Conservation (phyloP, 441 rosid genomes). For the Populus hybrid region DNA sequence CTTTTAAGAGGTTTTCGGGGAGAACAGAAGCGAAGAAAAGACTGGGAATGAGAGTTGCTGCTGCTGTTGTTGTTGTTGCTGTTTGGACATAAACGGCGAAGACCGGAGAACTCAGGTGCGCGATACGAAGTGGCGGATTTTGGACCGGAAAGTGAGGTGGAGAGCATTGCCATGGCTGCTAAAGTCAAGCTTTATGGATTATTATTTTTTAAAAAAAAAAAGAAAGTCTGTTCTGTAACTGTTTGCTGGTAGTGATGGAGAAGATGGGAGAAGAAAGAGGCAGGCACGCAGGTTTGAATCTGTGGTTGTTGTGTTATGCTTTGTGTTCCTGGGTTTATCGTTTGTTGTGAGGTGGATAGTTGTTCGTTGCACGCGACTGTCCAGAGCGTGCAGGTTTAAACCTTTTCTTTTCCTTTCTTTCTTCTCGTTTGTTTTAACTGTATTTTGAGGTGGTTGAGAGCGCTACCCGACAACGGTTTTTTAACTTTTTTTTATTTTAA, state of each 20-base stretch:
- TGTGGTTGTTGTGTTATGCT: constrained; percentile 2
- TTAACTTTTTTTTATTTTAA: too few relatives aligned
- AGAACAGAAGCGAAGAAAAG: constrained; percentile 43
- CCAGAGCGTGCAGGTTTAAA: neutral
- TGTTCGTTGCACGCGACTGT: neutral
- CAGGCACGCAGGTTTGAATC: neutral
- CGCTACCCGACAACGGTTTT: too few relatives aligned
- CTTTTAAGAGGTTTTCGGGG: constrained; percentile 50
- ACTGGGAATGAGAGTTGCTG: constrained; percentile 29
- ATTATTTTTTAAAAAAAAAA: neutral
- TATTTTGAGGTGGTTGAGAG: too few relatives aligned
- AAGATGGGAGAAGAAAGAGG: constrained; percentile 16
- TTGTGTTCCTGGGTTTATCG: neutral
- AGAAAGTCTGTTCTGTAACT: neutral
- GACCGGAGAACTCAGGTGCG: constrained; percentile 57
- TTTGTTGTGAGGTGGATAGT: neutral
- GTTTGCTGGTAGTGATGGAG: neutral
- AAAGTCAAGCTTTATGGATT: neutral
- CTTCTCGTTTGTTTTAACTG: too few relatives aligned
- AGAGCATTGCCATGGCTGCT: constrained; percentile 49
- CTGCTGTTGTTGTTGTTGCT: neutral
- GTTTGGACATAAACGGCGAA: constrained; percentile 56
- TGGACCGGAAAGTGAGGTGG: constrained; percentile 41
- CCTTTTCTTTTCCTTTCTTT: too few relatives aligned
- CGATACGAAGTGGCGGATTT: constrained; percentile 31